phyloP scores from a whole-genome alignment of 2,329 filamentous ascomycete genomes.

The Ceratocystis albifundus region DNA sequence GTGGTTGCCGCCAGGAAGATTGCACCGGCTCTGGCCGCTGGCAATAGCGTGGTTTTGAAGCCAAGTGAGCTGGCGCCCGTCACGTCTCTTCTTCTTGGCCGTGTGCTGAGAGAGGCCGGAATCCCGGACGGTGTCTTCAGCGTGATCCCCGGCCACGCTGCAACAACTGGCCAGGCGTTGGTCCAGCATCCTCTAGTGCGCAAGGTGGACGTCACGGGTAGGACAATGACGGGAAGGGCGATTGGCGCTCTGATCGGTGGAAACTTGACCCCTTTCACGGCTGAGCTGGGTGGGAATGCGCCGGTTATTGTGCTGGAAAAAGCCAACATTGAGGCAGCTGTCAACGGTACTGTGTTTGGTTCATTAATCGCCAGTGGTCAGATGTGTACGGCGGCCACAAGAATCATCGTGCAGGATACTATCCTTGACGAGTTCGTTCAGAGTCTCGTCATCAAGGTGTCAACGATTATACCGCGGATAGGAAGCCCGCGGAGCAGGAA shows the following conservation, averaged over 20 bases:
- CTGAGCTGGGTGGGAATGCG: constrained; percentile 57
- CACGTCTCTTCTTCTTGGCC: constrained; percentile 31
- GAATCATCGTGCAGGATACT: constrained; percentile 45
- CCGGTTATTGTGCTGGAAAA: constrained; percentile 56
- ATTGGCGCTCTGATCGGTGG: constrained; percentile 59
- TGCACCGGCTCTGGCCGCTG: constrained; percentile 39
- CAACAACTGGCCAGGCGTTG: constrained; percentile 55
- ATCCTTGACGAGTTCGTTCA: constrained; percentile 45
- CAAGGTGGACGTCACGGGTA: constrained; percentile 68
- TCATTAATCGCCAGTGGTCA: constrained; percentile 47
- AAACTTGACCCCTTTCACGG: constrained; percentile 51
- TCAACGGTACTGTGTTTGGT: constrained; percentile 38
- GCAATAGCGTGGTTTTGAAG: constrained; percentile 43
- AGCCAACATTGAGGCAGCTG: constrained; percentile 51
- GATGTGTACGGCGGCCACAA: constrained; percentile 47
- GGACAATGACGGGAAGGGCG: constrained; percentile 54
- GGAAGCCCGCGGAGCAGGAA: constrained; percentile 30
- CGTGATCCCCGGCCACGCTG: constrained; percentile 58
- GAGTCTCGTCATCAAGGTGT: constrained; percentile 43
- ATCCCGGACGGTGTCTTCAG: constrained; percentile 68
- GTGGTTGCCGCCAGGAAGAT: constrained; percentile 38
- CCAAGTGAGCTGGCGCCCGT: constrained; percentile 44
- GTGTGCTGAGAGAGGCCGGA: constrained; percentile 56
- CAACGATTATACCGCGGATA: constrained; percentile 32
- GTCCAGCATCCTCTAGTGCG: constrained; percentile 56